Conservation (phyloP, 305 asterid genomes). For the Andrographis paniculata region DNA sequence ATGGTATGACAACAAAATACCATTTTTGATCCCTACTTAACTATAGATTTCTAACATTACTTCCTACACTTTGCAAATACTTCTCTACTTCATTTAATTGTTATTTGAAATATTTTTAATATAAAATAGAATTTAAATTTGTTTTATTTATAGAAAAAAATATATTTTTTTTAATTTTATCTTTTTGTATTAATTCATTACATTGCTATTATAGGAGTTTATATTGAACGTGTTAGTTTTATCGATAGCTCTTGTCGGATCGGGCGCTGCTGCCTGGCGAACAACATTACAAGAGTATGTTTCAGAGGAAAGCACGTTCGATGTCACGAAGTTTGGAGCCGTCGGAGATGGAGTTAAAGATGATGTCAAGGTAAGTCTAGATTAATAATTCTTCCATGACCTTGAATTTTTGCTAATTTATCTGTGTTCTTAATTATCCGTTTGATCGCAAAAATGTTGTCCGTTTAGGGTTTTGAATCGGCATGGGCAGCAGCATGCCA, state of each 20-base stretch:
- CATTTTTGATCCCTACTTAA: too few species aligned
- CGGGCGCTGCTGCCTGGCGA: not conserved
- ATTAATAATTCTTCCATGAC: too few species aligned
- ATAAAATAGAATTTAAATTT: too few species aligned
- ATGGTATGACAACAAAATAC: too few species aligned
- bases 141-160: too few species aligned
- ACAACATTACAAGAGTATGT: not conserved
- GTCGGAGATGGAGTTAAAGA: not conserved
- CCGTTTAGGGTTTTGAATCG: conserved; percentile 25
- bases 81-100: too few species aligned
- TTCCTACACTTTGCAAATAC: too few species aligned
- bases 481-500: conserved; percentile 25
- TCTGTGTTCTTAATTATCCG: not conserved
- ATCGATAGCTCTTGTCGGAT: not conserved
- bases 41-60: too few species aligned
- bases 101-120: too few species aligned
- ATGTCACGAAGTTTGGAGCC: conserved; percentile 3
- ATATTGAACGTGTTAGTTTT: too few species aligned
- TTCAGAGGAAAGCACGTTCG: not conserved
- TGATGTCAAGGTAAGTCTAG: not conserved
- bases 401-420: not conserved
- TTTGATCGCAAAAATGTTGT: not conserved
- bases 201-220: not conserved
- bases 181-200: too few species aligned
- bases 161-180: too few species aligned